A percentile compares a stretch with the other conserved stretches of the same genome.
These are phyloP conservation scores for Lavandula angustifolia DNA, from an alignment of 257 asterid genomes.

Conservation along the genomic window DNA sequence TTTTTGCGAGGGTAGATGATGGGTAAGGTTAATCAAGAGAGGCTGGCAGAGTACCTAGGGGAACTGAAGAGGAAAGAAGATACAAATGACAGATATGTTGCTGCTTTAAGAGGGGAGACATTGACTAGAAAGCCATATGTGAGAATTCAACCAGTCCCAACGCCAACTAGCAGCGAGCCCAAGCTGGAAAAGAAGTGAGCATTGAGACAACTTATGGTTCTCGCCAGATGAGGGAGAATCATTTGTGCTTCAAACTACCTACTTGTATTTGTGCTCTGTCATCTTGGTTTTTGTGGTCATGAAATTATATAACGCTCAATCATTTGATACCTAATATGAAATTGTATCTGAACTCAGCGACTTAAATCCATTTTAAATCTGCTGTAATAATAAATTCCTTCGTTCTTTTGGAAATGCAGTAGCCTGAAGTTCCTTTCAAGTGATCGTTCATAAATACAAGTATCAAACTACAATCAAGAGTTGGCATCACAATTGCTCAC, in stretches of 20 bases:
- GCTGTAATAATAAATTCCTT: neutral
- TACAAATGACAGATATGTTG: constrained; percentile 87
- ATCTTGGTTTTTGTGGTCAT: neutral
- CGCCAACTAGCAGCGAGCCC: constrained; percentile 39
- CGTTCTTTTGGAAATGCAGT: too few species aligned
- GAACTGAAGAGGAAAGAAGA: constrained; percentile 88
- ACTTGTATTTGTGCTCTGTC: constrained; percentile 4
- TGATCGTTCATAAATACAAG: too few species aligned
- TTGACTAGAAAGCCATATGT: constrained; percentile 83
- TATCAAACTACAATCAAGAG: too few species aligned
- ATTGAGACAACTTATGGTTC: neutral
- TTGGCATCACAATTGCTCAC: too few species aligned
- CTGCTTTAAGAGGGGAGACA: constrained; percentile 91
- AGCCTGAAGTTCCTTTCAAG: too few species aligned
- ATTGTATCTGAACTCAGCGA: neutral
- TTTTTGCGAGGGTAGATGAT: constrained; percentile 57
- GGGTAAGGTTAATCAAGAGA: constrained; percentile 86
- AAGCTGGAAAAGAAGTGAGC: constrained; percentile 44
- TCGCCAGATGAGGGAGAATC: neutral
- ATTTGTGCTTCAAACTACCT: constrained; percentile 3
- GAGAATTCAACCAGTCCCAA: constrained; percentile 76
- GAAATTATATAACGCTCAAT: neutral
- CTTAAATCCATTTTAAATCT: neutral
- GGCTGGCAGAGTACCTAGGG: constrained; percentile 80
- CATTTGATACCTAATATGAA: neutral